Evolutionary conservation across 805 yeast species (phyloP).

Genomic region (Lipomyces yamadae): DNA sequence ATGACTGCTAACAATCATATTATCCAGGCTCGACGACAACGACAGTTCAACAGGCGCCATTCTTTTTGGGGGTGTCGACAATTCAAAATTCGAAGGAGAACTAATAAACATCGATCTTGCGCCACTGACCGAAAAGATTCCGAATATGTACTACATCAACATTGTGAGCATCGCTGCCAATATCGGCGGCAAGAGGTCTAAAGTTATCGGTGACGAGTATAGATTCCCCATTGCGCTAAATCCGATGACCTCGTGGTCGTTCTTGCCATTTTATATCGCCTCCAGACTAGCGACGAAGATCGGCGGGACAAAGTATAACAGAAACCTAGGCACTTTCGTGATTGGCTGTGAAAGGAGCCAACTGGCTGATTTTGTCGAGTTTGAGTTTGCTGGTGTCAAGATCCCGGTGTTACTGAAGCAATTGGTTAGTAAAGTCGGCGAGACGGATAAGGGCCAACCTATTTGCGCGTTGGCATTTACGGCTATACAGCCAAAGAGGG

Average conservation of each 20-base stretch:
- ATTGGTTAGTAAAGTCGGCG: conserved; percentile 19
- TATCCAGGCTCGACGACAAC: conserved; percentile 44
- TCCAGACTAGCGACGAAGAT: conserved; percentile 8
- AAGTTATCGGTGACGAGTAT: neutral
- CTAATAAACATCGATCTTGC: conserved; percentile 34
- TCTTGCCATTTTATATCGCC: conserved; percentile 24
- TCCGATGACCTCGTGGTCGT: conserved; percentile 27
- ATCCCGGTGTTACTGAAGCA: conserved; percentile 23
- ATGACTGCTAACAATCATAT: neutral
- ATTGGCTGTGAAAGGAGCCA: conserved; percentile 10
- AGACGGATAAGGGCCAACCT: conserved; percentile 17
- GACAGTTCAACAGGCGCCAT: conserved; percentile 46
- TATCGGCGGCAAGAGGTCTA: neutral
- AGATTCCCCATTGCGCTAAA: conserved; percentile 9
- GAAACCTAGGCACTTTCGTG: conserved; percentile 7
- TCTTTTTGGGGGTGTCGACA: conserved; percentile 54
- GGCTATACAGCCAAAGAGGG: conserved; percentile 1
- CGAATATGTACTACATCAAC: neutral
- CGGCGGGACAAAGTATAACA: conserved; percentile 10
- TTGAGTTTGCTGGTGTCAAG: conserved; percentile 23
- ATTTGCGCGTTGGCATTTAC: conserved; percentile 28
- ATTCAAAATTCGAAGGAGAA: conserved; percentile 49
- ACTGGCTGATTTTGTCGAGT: conserved; percentile 11
- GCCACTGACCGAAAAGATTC: conserved; percentile 5
- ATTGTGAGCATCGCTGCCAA: conserved; percentile 8